Evolutionary conservation across 1,284 basidiomycete species (phyloP).

Genomic region (Microbotryomycetes sp.): DNA sequence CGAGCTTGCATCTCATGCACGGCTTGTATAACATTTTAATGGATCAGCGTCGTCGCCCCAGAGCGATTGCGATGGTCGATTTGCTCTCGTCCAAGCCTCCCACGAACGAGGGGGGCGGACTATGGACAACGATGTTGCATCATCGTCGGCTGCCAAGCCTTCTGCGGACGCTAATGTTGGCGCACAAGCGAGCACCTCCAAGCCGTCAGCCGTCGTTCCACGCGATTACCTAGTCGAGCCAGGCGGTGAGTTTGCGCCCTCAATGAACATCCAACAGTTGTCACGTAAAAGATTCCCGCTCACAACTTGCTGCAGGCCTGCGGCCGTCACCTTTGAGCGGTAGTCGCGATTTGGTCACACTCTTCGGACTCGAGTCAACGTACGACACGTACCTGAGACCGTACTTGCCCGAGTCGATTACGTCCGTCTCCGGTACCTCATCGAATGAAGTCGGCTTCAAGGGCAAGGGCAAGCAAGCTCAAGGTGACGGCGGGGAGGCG

Average conservation of each 20-base stretch:
- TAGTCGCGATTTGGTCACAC: constrained; percentile 27
- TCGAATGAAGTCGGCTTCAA: background rate
- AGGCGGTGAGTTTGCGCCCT: background rate
- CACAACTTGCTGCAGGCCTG: constrained; percentile 7
- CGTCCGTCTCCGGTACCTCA: background rate
- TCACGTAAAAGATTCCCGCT: no score
- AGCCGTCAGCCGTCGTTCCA: background rate
- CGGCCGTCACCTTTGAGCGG: constrained; percentile 24
- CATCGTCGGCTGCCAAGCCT: no score
- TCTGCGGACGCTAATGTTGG: no score
- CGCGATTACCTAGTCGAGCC: background rate
- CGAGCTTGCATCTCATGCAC: no score
- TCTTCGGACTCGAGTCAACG: constrained; percentile 20
- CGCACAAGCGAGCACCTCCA: background rate
- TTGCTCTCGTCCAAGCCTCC: no score
- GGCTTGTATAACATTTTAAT: no score
- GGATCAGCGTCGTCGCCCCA: no score
- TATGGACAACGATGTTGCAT: no score
- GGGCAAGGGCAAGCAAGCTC: constrained; percentile 26
- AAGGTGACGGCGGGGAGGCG: background rate
- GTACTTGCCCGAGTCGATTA: constrained; percentile 14
- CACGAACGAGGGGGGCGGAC: no score
- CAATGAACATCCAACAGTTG: no score
- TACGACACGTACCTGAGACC: constrained; percentile 33
- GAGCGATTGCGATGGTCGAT: no score